Evolutionary conservation across 2,329 filamentous ascomycete species (phyloP), one percentile per base, ranked within the genome.

Genomic region (Conoideocrella luteorostrata): DNA sequence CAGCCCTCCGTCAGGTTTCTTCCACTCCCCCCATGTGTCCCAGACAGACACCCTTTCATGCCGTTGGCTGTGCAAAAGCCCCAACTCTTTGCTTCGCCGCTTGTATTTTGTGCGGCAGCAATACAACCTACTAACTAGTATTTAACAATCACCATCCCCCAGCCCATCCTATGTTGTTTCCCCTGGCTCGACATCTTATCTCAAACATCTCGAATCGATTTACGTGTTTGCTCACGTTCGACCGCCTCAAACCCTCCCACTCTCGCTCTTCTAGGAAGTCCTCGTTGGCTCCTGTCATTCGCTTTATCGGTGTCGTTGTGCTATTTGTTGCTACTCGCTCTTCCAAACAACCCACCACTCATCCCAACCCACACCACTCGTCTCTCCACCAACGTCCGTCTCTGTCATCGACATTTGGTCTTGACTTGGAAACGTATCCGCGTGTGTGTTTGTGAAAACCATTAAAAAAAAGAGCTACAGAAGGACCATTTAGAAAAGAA

Each of bases 231-330:
- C 52, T 55, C 55, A 75, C 72, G 64, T 66, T 75, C 72, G 71
- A 72, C 74, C 70, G 67, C 61, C 59, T 60, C 61, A 58, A 56
- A 61, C 62, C 63, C 57, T 56, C 56, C 54, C 47, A 54, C 62
- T 61, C 55, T 54, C 53, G 53, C 59, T 60, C 60, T 63, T 33
- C 24, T 75, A 79, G 79, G 79, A 82, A 82, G 78, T 80, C 79
- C 80, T 83, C 79, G 79, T 74, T 69, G 80, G 73, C 79, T 83
- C 80, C 79, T 81, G 78, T 82, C 80, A 80, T 78, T 84, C 80
- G 80, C 80, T 84, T 81, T 69, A 66, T 63, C n/a, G 39, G 32
- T 61, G 64, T 64, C 70, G 63, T 68, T 69, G 72, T 69, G 65
- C 66, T 70, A 13, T 13, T 70, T 70, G 67, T 65, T 65, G 63